Evolutionary conservation across 1,284 basidiomycete species (phyloP).

Genomic region (Marasmius sp.): DNA sequence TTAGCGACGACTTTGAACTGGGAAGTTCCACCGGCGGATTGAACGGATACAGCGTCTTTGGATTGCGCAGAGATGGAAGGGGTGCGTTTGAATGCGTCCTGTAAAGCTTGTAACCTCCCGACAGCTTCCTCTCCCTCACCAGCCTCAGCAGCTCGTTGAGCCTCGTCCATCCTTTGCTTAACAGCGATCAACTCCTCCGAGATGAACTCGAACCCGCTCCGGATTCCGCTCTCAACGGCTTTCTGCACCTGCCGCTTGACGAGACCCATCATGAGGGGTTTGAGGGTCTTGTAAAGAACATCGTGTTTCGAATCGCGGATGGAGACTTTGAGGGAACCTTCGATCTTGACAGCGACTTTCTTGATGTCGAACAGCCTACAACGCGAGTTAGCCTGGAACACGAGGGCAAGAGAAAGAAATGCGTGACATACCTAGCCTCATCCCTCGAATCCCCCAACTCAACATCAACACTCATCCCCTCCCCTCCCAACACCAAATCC

Average conservation of each 20-base stretch:
- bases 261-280: conserved; percentile 72
- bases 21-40: conserved; percentile 47
- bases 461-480: too few species aligned
- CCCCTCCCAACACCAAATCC: too few species aligned
- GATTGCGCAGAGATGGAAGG: conserved; percentile 42
- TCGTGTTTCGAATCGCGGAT: conserved; percentile 94
- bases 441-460: too few species aligned
- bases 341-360: conserved; percentile 86
- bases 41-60: conserved; percentile 34
- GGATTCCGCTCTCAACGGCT: conserved; percentile 77
- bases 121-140: conserved; percentile 30
- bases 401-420: too few species aligned
- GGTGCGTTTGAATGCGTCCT: conserved; percentile 63
- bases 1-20: conserved; percentile 73
- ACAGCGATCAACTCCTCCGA: conserved; percentile 87
- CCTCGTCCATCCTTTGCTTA: conserved; percentile 72
- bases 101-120: conserved; percentile 53
- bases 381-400: too few species aligned
- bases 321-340: conserved; percentile 78
- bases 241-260: conserved; percentile 92
- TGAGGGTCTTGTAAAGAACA: conserved; percentile 82
- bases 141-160: conserved; percentile 38
- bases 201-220: conserved; percentile 81
- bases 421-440: too few species aligned
- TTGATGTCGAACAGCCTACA: too few species aligned